phyloP scores from a whole-genome alignment of 176 grass and related monocot genomes.

The Rhynchospora breviuscula region DNA sequence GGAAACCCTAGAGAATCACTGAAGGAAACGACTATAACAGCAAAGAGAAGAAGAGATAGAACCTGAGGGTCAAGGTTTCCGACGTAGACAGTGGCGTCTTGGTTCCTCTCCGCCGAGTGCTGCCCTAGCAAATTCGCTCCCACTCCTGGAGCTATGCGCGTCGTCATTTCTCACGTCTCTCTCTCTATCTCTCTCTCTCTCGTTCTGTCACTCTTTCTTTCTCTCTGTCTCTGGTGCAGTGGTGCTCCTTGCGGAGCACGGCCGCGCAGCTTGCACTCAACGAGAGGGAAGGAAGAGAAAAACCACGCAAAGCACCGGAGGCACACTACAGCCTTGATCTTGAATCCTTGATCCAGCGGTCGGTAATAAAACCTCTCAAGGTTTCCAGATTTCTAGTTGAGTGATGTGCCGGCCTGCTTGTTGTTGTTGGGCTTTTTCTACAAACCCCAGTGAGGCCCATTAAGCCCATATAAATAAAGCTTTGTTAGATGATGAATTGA shows the following conservation, averaged over 20 bases:
- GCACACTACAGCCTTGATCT: not conserved
- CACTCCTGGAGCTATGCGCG: slow-evolving; percentile 93
- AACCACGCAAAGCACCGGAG: not conserved
- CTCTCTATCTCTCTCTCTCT: not conserved
- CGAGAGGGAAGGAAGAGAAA: not conserved
- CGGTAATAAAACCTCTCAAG: not conserved
- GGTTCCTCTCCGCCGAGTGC: slow-evolving; percentile 96
- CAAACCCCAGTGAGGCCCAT: not conserved
- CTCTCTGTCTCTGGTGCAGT: not conserved
- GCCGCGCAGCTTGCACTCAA: not conserved
- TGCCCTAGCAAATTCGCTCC: slow-evolving; percentile 90
- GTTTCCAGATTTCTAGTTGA: not conserved
- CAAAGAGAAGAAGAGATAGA: not conserved
- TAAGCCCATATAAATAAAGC: not conserved
- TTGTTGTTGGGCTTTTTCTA: not conserved
- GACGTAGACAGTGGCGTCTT: slow-evolving; percentile 96
- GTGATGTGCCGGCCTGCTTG: not conserved
- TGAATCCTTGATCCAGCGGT: not conserved
- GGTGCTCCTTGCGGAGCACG: not conserved
- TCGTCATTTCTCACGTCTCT: slow-evolving; percentile 43
- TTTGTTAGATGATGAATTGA: not conserved
- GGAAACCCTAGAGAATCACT: not conserved
- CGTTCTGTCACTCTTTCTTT: not conserved
- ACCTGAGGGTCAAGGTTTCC: slow-evolving; percentile 97
- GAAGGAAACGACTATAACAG: not conserved